Evolutionary conservation across 2,329 filamentous ascomycete genomes (phyloP), one percentile per base, ranked within the genome.

Genomic region (Camillea tinctor): DNA sequence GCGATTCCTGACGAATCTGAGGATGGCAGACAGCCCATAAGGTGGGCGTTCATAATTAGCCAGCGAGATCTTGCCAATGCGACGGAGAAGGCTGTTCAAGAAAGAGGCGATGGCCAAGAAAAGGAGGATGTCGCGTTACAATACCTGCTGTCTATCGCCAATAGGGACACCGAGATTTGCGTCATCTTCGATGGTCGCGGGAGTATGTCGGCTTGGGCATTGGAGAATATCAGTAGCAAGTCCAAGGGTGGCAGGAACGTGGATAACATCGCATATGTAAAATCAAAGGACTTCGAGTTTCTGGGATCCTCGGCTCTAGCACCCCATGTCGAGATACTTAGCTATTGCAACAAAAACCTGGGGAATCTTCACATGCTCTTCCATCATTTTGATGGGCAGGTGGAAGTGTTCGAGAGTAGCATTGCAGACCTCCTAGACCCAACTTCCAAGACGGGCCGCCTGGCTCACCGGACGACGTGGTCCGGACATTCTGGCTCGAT

Each of bases 201-300:
- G 1, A 88, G 88, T 65, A 92, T 98, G 89, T 93, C 91, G 49
- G 92, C 92, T 0, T 97, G 94, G 91, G 94, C 92, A 0, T 77
- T 99, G 58, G 93, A 98, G 73, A 93, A 94, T 70, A 84, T 96
- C 20, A 89, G 90, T 40, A 88, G 85, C 68, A 92, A 88, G 70
- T 79, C 82, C 30, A 86, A 85, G 66, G 85, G 85, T 60, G 81
- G 84, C 3, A 81, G 86, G 24, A 87, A 88, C 63, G 85, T 94
- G n/a, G 96, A 95, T 78, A 95, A 92, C 70, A 88, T 97, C 66
- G 87, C 92, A 1, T 91, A 96, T 69, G 84, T 93, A 23, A 86
- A 91, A 69, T 83, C 82, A 1, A 71, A 76, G 19, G 77, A 82
- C 57, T 77, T 88, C 44, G 77, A 81, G 44, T 80, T 81, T 51